Percentiles rank a stretch among this genome's conserved stretches.
Conservation (phyloP, 176 grass and related monocot genomes). For the Musa troglodytarum region DNA sequence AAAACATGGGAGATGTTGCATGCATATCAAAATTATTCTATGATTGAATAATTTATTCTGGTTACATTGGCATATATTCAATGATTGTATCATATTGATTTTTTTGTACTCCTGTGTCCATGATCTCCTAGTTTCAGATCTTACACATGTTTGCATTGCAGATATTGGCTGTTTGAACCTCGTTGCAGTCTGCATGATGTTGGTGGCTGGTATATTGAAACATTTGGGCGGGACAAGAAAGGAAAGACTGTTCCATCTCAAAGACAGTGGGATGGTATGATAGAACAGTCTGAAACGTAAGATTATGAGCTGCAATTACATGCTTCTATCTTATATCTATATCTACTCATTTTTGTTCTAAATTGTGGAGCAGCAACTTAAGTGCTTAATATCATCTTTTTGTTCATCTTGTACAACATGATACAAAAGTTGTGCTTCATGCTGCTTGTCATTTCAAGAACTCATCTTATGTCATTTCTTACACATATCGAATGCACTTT, state of each 20-base stretch:
- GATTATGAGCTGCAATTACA: neutral
- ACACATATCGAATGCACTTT: too few relatives aligned
- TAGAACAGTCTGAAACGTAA: slow-evolving; percentile 69
- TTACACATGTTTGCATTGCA: slow-evolving; percentile 26
- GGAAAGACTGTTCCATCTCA: slow-evolving; percentile 49
- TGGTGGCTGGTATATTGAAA: slow-evolving; percentile 96
- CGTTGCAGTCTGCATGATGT: slow-evolving; percentile 84
- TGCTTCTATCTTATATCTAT: too few relatives aligned
- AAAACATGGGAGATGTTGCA: too few relatives aligned
- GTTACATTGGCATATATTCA: too few relatives aligned
- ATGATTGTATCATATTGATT: neutral
- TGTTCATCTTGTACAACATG: neutral
- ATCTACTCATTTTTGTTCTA: too few relatives aligned
- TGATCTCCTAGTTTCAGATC: neutral
- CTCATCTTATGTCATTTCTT: too few relatives aligned
- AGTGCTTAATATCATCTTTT: neutral
- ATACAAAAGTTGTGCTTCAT: too few relatives aligned
- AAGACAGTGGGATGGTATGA: slow-evolving; percentile 71
- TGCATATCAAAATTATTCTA: too few relatives aligned
- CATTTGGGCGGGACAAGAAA: slow-evolving; percentile 74
- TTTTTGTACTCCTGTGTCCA: neutral
- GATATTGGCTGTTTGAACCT: slow-evolving; percentile 97
- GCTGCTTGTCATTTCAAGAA: too few relatives aligned
- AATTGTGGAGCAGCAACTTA: neutral
- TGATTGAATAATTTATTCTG: too few relatives aligned